These are phyloP conservation scores for Ceratocystis ficicola DNA, from an alignment of 2,329 filamentous ascomycete genomes.

Conservation along the genomic window DNA sequence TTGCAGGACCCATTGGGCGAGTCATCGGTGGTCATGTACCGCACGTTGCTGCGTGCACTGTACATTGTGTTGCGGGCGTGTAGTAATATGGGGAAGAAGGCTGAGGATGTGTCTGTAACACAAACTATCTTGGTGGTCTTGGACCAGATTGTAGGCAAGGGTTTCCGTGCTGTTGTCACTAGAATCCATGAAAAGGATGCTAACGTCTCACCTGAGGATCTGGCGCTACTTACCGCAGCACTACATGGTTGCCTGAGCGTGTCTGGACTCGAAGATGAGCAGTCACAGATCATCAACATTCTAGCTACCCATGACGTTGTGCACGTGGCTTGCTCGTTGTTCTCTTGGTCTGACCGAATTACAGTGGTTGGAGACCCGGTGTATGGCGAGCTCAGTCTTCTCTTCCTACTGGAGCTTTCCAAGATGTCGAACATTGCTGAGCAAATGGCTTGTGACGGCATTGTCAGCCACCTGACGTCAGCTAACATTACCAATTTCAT, in stretches of 20 bases:
- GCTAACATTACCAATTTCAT: conserved; percentile 70
- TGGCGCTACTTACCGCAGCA: conserved; percentile 76
- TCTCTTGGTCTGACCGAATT: conserved; percentile 85
- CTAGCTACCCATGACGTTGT: conserved; percentile 60
- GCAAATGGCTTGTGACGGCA: conserved; percentile 74
- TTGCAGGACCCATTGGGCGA: conserved; percentile 43
- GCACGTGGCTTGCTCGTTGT: conserved; percentile 73
- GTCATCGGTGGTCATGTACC: conserved; percentile 57
- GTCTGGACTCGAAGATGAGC: conserved; percentile 59
- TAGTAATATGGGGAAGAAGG: conserved; percentile 27
- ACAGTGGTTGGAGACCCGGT: conserved; percentile 69
- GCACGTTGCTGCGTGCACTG: conserved; percentile 69
- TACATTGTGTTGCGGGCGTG: conserved; percentile 69
- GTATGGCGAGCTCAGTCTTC: conserved; percentile 82
- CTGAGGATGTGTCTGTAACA: conserved; percentile 33
- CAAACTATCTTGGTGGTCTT: conserved; percentile 67
- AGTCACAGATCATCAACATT: conserved; percentile 57
- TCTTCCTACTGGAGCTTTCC: conserved; percentile 81
- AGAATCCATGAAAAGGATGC: conserved; percentile 61
- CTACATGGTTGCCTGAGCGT: conserved; percentile 73
- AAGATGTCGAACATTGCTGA: conserved; percentile 71
- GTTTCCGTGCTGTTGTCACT: conserved; percentile 68
- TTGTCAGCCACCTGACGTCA: conserved; percentile 66
- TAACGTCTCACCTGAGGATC: conserved; percentile 53
- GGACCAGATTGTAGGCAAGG: conserved; percentile 63